Evolutionary conservation across 148 eudicot genomes (phyloP), one percentile per base, ranked within the genome.

Genomic region (Camellia lanceoleosa): DNA sequence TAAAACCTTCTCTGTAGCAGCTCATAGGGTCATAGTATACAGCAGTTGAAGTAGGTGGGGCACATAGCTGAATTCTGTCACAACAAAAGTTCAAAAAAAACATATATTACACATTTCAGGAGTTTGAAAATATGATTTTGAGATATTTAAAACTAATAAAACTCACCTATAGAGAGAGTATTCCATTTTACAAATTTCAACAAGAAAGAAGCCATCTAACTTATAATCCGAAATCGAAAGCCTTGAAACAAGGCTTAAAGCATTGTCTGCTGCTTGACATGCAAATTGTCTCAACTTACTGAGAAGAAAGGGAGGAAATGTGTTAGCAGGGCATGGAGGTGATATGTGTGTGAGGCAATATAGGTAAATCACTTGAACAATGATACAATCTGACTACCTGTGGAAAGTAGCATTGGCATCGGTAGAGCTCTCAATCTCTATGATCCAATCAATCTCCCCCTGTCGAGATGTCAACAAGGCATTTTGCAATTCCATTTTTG

Each of bases 341-440:
- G 18, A 66, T 43, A 47, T 63, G 19, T 56, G 56, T 44, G 65
- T 0, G 23, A 61, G 71, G 13, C 67, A 64, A 41, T 19, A 49
- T 19, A 81, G 78, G 43, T 61, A 46, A 80, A 81, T 38, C 5
- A 72, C 19, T 20, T n/a, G 64, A 16, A 64, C 52, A 64, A 75
- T 20, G 15, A 61, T 56, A 23, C 20, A 73, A 71, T 30, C 63
- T 56, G 52, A 73, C 63, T 78, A 95, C 98, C 97, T 88, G 78
- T 97, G 99, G 84, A 92, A 94, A 55, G 65, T 58, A 7, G 93
- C 89, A 87, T 97, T 97, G 74, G 86, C 86, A 75, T 92, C 87
- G 82, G 94, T 94, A 65, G 80, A 87, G 75, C 99, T 94, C 78
- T 88, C 90, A 81, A 89, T 92, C 87, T 97, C 99, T 81, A 97